Conservation (phyloP, 768 basidiomycete genomes). For the Hygrocybe punicea region DNA sequence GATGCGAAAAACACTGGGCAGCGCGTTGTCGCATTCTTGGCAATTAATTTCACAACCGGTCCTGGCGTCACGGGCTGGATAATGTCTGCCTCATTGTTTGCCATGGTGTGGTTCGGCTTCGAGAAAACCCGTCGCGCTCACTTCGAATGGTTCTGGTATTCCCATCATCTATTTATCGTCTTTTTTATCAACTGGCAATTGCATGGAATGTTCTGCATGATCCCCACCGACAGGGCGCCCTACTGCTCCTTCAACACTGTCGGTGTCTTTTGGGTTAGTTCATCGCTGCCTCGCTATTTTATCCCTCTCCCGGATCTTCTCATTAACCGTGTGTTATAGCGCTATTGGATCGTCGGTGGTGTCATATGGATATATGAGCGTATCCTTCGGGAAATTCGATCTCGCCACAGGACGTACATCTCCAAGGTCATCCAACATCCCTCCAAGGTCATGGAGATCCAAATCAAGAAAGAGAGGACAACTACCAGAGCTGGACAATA, state of each 20-base stretch:
- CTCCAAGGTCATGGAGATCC: constrained; percentile 89
- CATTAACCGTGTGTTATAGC: constrained; percentile 38
- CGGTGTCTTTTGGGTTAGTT: constrained; percentile 91
- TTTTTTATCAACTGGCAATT: constrained; percentile 96
- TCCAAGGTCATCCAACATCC: constrained; percentile 96
- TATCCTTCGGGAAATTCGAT: constrained; percentile 86
- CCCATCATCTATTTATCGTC: constrained; percentile 82
- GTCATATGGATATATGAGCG: constrained; percentile 85
- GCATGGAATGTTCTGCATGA: constrained; percentile 97
- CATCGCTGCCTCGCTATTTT: not conserved
- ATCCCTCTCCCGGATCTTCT: constrained; percentile 1
- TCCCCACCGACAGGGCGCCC: constrained; percentile 83
- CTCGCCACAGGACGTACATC: constrained; percentile 87
- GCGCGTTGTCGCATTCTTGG: constrained; percentile 66
- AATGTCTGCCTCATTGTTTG: constrained; percentile 67
- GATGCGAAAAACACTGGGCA: constrained; percentile 52
- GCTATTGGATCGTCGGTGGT: constrained; percentile 88
- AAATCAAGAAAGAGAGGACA: constrained; percentile 95
- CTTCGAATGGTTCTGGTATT: constrained; percentile 90
- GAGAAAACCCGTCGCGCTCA: constrained; percentile 74
- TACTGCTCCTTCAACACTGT: constrained; percentile 82
- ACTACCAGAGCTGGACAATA: constrained; percentile 84
- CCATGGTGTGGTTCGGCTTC: constrained; percentile 83
- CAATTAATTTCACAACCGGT: constrained; percentile 76
- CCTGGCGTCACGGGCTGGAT: constrained; percentile 86